Percentiles rank a stretch among this genome's conserved stretches.
phyloP scores from a whole-genome alignment of 2,329 filamentous ascomycete genomes.

The Orbilia blumenaviensis region DNA sequence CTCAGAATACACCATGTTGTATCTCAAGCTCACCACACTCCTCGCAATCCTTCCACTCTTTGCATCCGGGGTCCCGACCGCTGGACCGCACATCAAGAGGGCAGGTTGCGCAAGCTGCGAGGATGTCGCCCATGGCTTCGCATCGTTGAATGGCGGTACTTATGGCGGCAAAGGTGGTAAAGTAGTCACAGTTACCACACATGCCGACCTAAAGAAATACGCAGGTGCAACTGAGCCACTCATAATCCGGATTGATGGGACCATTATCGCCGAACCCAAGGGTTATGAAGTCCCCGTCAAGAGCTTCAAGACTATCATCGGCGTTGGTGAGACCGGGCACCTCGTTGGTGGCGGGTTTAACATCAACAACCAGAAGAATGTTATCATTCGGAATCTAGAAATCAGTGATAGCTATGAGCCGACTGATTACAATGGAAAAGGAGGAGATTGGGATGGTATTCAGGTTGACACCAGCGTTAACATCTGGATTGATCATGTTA shows the following conservation, averaged over 20 bases:
- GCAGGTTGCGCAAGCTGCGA: conserved; percentile 34
- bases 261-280: conserved; percentile 52
- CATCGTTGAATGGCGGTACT: conserved; percentile 56
- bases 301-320: conserved; percentile 57
- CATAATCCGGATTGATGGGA: conserved; percentile 55
- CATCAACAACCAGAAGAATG: conserved; percentile 36
- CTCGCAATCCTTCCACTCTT: conserved; percentile 23
- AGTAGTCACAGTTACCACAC: conserved; percentile 55
- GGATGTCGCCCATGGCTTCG: conserved; percentile 55
- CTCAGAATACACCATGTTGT: conserved; percentile 10
- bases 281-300: conserved; percentile 55
- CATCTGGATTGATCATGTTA: conserved; percentile 56
- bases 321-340: conserved; percentile 34
- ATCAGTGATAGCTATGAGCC: conserved; percentile 42
- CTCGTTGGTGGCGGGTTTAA: conserved; percentile 28
- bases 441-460: conserved; percentile 56
- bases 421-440: conserved; percentile 53
- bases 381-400: conserved; percentile 40
- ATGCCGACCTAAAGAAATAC: conserved; percentile 55
- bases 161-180: conserved; percentile 55
- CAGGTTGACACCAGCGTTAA: conserved; percentile 55
- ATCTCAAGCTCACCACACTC: conserved; percentile 20
- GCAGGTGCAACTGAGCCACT: conserved; percentile 54
- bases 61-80: conserved; percentile 4
- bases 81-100: conserved; percentile 10